Percentiles rank a stretch among this genome's conserved stretches.
phyloP scores from a whole-genome alignment of 179 eudicot genomes.

The Beta lomatogona region DNA sequence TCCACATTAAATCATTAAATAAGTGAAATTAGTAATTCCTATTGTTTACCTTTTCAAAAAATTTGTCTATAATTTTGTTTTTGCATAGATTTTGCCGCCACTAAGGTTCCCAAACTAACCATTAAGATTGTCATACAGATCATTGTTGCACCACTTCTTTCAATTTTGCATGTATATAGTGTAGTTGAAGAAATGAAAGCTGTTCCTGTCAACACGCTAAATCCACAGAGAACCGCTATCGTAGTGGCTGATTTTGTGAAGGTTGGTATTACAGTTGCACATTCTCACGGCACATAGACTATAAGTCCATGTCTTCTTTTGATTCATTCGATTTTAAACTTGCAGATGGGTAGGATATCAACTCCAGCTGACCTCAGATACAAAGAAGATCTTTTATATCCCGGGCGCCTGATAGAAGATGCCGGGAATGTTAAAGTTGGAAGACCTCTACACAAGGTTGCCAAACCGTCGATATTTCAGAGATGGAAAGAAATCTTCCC shows the following conservation, averaged over 20 bases:
- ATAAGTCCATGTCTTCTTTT: neutral
- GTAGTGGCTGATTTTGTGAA: conserved; percentile 77
- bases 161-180: conserved; percentile 66
- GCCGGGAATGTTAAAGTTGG: conserved; percentile 92
- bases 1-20: no score
- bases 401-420: conserved; percentile 78
- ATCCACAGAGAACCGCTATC: conserved; percentile 96
- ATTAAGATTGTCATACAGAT: conserved; percentile 44
- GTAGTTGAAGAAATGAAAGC: conserved; percentile 95
- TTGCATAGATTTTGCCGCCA: neutral
- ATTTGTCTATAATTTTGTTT: neutral
- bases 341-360: conserved; percentile 70
- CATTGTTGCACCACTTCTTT: conserved; percentile 81
- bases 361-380: conserved; percentile 94
- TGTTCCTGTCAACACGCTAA: conserved; percentile 85
- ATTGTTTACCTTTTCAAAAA: neutral
- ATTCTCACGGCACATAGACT: neutral
- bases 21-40: no score
- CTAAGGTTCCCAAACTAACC: neutral
- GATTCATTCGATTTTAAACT: neutral
- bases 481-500: conserved; percentile 72
- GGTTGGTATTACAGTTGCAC: conserved; percentile 39
- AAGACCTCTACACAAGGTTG: conserved; percentile 57
- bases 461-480: conserved; percentile 67
- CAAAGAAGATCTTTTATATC: conserved; percentile 78